Base-by-base conservation (phyloP, 2,329 filamentous ascomycete species). In the Penicillium hesseltinei region DNA sequence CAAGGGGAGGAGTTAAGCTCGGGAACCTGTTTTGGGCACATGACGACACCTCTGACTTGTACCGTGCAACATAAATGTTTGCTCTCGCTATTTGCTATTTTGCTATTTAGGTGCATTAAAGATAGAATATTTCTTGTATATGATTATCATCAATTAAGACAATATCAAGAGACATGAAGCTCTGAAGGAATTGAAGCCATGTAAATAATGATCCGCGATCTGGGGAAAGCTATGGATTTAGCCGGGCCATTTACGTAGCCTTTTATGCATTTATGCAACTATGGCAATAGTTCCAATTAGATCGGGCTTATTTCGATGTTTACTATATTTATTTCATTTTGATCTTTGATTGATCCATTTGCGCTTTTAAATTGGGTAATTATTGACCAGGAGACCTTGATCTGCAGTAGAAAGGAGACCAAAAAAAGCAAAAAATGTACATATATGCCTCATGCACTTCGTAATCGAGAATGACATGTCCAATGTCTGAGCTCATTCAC, bases 11-110 rank as follows among this genome's bases (percentile, higher is more conserved):
- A 48, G 43, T 54, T 27, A 2, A 36, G 44, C 21, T 40, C 6
- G 42, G 21, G 49, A 57, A 57, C 54, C 54, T 57, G 54, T 57
- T 57, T 57, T 53, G 43, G 17, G 54, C 54, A 53, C 49, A 57
- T 57, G 54, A 57, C 54, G 54, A 57, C 54, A 57, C 54, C 53
- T 33, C 33, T 27, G 6, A 51, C 19, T 25, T 35, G 31, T 17
- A 31, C 31, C 17, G 35, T 52, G 48, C 31, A 17, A 45, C 54
- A 5, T 25, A 19, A 19, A 38, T 43, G 29, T 35, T 29, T 38
- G 11, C 11, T 33, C n/a, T 40, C n/a, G 15, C 6, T 21, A 29
- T 10, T 11, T 49, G 31, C 11, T 52, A 21, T 8, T 23, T 23
- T 23, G 23, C 23, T 23, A 23, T 23, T 23, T 23, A 23, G 4